These are phyloP conservation scores for Pichia californica DNA, from an alignment of 805 yeast species.

Conservation along the genomic window DNA sequence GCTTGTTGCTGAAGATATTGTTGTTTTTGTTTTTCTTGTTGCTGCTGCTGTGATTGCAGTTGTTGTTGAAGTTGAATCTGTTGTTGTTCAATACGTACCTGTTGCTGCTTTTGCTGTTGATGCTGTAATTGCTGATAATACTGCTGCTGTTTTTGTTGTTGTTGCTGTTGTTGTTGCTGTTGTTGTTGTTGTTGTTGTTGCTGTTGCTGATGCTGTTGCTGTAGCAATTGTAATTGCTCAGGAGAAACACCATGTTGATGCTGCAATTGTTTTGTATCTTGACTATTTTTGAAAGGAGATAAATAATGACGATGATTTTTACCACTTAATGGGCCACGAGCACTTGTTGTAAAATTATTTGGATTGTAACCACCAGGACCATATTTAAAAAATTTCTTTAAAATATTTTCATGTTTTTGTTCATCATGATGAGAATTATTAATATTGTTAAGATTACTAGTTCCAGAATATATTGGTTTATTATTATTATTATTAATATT, in stretches of 20 bases:
- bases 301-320: constrained; percentile 12
- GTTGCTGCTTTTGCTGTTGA: constrained; percentile 8
- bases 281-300: constrained; percentile 9
- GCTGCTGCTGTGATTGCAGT: not conserved
- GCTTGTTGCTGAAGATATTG: constrained; percentile 1
- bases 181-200: not conserved
- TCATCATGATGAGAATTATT: not conserved
- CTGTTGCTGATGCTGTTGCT: constrained; percentile 1
- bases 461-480: not conserved
- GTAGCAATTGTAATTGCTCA: not conserved
- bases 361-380: constrained; percentile 11
- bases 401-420: constrained; percentile 8
- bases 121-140: constrained; percentile 5
- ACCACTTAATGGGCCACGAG: constrained; percentile 3
- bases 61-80: constrained; percentile 8
- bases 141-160: constrained; percentile 4
- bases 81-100: constrained; percentile 7
- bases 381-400: constrained; percentile 10
- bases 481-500: not conserved
- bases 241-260: not conserved
- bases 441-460: not conserved
- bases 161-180: constrained; percentile 5
- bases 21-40: constrained; percentile 1
- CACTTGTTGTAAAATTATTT: not conserved
- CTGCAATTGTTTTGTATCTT: constrained; percentile 1